Evolutionary conservation across 2,329 filamentous ascomycete genomes (phyloP).

Genomic region (Trichoderma oligosporum): DNA sequence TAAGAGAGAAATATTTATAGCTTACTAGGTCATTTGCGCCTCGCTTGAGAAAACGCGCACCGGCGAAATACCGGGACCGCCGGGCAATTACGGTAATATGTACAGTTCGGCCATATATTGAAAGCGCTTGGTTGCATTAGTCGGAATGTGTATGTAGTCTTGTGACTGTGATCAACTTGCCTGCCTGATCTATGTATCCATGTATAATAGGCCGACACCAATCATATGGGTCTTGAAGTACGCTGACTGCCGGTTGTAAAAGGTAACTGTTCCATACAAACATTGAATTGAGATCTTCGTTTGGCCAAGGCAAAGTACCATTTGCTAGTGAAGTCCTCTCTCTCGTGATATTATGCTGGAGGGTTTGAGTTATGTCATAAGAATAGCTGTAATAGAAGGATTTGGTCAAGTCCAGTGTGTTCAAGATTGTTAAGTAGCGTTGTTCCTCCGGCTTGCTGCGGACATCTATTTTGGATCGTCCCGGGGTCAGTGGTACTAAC

Average conservation of each 20-base stretch:
- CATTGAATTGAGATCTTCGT: slow-evolving; percentile 81
- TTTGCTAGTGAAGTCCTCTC: slow-evolving; percentile 69
- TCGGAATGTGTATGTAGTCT: background rate
- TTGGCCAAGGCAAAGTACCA: slow-evolving; percentile 55
- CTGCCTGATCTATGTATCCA: slow-evolving; percentile 89
- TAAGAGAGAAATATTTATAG: background rate
- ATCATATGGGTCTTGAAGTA: slow-evolving; percentile 78
- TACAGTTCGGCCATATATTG: slow-evolving; percentile 81
- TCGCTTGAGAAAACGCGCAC: slow-evolving; percentile 88
- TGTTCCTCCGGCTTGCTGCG: slow-evolving; percentile 75
- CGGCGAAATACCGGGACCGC: slow-evolving; percentile 88
- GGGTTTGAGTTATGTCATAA: slow-evolving; percentile 87
- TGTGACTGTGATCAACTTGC: slow-evolving; percentile 30
- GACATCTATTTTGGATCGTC: slow-evolving; percentile 71
- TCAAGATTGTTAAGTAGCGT: slow-evolving; percentile 81
- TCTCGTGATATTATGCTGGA: slow-evolving; percentile 86
- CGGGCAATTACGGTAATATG: slow-evolving; percentile 93
- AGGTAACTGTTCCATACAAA: slow-evolving; percentile 97
- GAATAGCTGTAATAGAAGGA: slow-evolving; percentile 99
- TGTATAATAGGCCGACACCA: slow-evolving; percentile 97
- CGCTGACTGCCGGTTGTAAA: slow-evolving; percentile 66
- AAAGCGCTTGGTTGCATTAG: slow-evolving; percentile 49
- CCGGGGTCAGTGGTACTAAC: slow-evolving; percentile 77
- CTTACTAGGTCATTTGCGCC: slow-evolving; percentile 78
- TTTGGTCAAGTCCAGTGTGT: slow-evolving; percentile 82